These are phyloP conservation scores for Teunomyces funiuensis DNA, from an alignment of 805 yeast genomes.

Conservation along the genomic window DNA sequence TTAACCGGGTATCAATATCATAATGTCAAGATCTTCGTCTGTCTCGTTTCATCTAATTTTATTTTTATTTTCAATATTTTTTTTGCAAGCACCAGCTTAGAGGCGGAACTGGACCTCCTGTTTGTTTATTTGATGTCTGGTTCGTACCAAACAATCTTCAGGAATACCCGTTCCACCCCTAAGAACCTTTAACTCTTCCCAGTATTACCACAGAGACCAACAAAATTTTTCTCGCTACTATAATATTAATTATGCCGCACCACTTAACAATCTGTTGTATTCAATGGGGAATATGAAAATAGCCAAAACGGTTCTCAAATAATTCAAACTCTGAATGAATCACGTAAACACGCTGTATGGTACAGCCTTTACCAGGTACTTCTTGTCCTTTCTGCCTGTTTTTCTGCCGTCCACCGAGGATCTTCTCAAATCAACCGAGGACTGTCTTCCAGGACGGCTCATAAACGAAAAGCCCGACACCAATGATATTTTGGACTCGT, in stretches of 20 bases:
- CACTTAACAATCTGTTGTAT: slow-evolving; percentile 1
- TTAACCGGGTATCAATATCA: slow-evolving; percentile 1
- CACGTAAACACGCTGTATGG: slow-evolving; percentile 19
- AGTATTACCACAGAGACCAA: not conserved
- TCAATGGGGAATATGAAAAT: slow-evolving; percentile 1
- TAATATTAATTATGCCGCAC: not conserved
- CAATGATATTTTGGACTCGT: slow-evolving; percentile 15
- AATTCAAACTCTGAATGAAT: slow-evolving; percentile 6
- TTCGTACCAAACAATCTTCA: not conserved
- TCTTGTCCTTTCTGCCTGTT: slow-evolving; percentile 18
- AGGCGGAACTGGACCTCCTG: not conserved
- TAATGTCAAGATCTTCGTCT: not conserved
- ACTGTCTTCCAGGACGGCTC: slow-evolving; percentile 2
- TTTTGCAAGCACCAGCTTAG: not conserved
- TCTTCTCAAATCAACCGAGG: slow-evolving; percentile 7
- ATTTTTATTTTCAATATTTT: not conserved
- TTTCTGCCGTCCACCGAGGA: slow-evolving; percentile 5
- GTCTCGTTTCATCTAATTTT: not conserved
- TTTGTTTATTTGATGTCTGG: not conserved
- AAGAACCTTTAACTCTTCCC: slow-evolving; percentile 4
- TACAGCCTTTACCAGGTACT: slow-evolving; percentile 24
- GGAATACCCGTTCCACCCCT: not conserved
- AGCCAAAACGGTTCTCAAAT: slow-evolving; percentile 2
- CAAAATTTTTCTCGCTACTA: slow-evolving; percentile 1
- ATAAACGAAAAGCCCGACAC: slow-evolving; percentile 27